phyloP scores from a whole-genome alignment of 352 stramenopile genomes.

The Blastocystis sp. region DNA sequence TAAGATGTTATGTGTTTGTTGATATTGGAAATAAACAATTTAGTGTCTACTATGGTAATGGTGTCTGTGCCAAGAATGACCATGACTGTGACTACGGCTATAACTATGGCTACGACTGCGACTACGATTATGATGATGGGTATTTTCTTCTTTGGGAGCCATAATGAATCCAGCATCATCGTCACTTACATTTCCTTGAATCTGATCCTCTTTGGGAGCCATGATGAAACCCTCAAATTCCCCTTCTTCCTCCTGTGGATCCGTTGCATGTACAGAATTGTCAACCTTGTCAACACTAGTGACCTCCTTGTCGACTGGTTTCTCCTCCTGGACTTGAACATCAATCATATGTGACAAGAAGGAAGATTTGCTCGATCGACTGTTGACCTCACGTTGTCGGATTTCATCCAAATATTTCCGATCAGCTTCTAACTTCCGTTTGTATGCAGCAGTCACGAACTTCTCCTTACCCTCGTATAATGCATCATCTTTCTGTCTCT shows the following conservation, averaged over 20 bases:
- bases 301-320: background rate
- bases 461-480: conserved; percentile 82
- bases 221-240: conserved; percentile 29
- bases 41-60: background rate
- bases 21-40: background rate
- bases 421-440: conserved; percentile 75
- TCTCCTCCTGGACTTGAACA: background rate
- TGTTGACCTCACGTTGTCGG: background rate
- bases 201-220: conserved; percentile 34
- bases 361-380: background rate
- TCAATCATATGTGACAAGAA: conserved; percentile 9
- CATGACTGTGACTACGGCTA: background rate
- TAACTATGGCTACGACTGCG: conserved; percentile 10
- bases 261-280: background rate
- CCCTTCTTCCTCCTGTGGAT: background rate
- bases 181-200: conserved; percentile 18
- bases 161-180: conserved; percentile 33
- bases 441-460: conserved; percentile 82
- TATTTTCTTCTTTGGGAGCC: background rate
- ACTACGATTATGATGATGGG: background rate
- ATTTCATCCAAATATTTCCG: conserved; percentile 29
- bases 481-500: conserved; percentile 77
- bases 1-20: conserved; percentile 21
- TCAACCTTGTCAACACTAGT: background rate
- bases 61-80: background rate